These are phyloP conservation scores for Patellifolia procumbens DNA, from an alignment of 179 eudicot genomes.

Conservation along the genomic window DNA sequence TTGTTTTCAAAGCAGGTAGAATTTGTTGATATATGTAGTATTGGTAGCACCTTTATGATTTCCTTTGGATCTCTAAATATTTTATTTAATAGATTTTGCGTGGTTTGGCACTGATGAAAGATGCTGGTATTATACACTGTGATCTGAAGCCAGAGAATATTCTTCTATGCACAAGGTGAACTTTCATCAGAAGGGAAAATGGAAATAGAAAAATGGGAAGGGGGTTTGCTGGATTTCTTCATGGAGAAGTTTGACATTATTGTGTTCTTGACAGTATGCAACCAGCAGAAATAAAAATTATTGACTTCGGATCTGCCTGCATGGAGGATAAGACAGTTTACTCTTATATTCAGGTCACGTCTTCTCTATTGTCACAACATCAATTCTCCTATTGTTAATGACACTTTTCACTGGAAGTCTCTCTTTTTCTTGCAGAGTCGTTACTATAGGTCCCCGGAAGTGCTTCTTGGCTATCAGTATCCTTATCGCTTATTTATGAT, in stretches of 20 bases:
- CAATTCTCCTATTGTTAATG: slow-evolving; percentile 11
- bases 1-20: slow-evolving; percentile 93
- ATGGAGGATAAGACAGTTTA: slow-evolving; percentile 94
- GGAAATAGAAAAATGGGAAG: slow-evolving; percentile 8
- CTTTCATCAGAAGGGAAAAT: slow-evolving; percentile 5
- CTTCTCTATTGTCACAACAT: slow-evolving; percentile 9
- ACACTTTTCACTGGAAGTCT: slow-evolving; percentile 14
- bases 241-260: slow-evolving; percentile 20
- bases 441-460: slow-evolving; percentile 99
- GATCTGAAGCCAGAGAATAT: slow-evolving; percentile 98
- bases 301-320: slow-evolving; percentile 99
- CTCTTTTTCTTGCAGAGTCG: slow-evolving; percentile 75
- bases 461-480: slow-evolving; percentile 99
- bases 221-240: slow-evolving; percentile 8
- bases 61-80: neutral
- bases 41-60: neutral
- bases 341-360: slow-evolving; percentile 90
- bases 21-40: slow-evolving; percentile 14
- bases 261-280: slow-evolving; percentile 62
- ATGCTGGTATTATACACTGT: slow-evolving; percentile 96
- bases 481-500: slow-evolving; percentile 38
- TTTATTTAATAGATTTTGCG: slow-evolving; percentile 62
- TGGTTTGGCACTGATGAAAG: slow-evolving; percentile 91
- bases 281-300: slow-evolving; percentile 91
- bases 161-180: slow-evolving; percentile 89